Conservation (phyloP, 2,329 filamentous ascomycete genomes). For the Penicillium italicum region DNA sequence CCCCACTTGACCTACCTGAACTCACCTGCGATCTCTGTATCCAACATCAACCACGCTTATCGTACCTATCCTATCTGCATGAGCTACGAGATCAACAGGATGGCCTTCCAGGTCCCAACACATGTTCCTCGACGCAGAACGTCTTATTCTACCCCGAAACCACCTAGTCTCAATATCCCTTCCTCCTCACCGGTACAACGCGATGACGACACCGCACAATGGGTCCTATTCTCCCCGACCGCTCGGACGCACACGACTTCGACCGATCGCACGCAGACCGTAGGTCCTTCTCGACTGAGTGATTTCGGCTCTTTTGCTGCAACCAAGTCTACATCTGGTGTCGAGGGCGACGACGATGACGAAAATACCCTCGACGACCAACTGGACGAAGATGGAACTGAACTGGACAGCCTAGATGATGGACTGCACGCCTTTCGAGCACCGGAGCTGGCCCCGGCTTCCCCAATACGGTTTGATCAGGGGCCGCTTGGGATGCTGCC, state of each 20-base stretch:
- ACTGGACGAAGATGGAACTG: conserved; percentile 57
- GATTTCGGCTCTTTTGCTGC: conserved; percentile 74
- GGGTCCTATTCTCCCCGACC: conserved; percentile 88
- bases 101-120: conserved; percentile 40
- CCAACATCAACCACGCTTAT: not conserved
- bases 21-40: not conserved
- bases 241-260: conserved; percentile 66
- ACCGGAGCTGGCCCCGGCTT: conserved; percentile 45
- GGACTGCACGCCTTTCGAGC: conserved; percentile 85
- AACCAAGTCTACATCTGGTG: conserved; percentile 53
- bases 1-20: not conserved
- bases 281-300: conserved; percentile 70
- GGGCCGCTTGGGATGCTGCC: conserved; percentile 72
- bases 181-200: conserved; percentile 36
- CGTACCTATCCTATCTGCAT: conserved; percentile 12
- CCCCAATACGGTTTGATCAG: conserved; percentile 48
- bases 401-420: conserved; percentile 90
- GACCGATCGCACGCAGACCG: conserved; percentile 61
- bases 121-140: conserved; percentile 36
- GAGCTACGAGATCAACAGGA: conserved; percentile 13
- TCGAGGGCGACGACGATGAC: conserved; percentile 33
- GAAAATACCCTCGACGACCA: conserved; percentile 59
- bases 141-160: conserved; percentile 31
- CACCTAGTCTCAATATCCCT: conserved; percentile 28
- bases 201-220: conserved; percentile 78